phyloP scores from a whole-genome alignment of 2,329 filamentous ascomycete species.

The Lecanoromycetidae sp. region DNA sequence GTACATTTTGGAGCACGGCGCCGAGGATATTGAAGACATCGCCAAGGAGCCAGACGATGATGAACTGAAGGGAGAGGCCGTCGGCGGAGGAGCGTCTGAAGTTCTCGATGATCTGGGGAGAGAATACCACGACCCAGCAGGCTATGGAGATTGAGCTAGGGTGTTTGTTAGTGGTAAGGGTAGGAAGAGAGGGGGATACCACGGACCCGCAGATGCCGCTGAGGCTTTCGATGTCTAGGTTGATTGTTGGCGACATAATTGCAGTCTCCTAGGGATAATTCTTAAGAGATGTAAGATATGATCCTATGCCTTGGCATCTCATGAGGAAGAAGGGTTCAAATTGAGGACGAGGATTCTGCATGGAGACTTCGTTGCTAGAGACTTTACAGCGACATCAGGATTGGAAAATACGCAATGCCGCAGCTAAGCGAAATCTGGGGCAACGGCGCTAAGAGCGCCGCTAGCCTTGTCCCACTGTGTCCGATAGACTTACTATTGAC shows the following conservation, averaged over 20 bases:
- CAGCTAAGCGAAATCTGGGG: slow-evolving; percentile 4
- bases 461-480: background rate
- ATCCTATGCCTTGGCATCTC: too few relatives aligned
- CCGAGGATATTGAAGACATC: slow-evolving; percentile 96
- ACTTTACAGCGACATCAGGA: too few relatives aligned
- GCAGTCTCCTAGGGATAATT: slow-evolving; percentile 10
- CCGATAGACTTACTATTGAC: too few relatives aligned
- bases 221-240: slow-evolving; percentile 78
- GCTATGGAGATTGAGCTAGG: slow-evolving; percentile 83
- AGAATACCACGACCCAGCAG: slow-evolving; percentile 96
- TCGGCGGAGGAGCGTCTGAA: slow-evolving; percentile 76
- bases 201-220: slow-evolving; percentile 78
- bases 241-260: slow-evolving; percentile 43
- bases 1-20: slow-evolving; percentile 77
- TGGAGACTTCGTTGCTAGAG: too few relatives aligned
- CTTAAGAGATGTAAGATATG: too few relatives aligned
- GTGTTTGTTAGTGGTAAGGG: background rate
- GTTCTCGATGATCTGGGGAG: slow-evolving; percentile 91
- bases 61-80: slow-evolving; percentile 79
- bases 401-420: slow-evolving; percentile 5
- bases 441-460: background rate
- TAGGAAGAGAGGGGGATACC: background rate
- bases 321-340: too few relatives aligned
- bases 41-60: slow-evolving; percentile 82
- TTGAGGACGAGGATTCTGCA: too few relatives aligned